These are phyloP conservation scores for Penicillium janthinellum DNA, from an alignment of 2,329 filamentous ascomycete species.

Conservation along the genomic window DNA sequence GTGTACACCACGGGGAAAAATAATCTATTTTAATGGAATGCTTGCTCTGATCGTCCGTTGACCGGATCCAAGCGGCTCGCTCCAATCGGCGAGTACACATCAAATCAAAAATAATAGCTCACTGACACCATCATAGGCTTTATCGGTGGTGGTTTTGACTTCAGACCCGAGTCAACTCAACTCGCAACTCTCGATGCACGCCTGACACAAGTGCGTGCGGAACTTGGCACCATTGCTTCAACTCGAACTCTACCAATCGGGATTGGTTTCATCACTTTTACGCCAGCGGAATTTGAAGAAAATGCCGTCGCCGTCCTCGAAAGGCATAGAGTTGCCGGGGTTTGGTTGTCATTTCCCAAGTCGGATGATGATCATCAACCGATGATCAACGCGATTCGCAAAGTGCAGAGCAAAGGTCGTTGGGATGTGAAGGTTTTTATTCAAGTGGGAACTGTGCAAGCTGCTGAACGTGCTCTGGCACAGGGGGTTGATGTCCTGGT, in stretches of 20 bases:
- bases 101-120: neutral
- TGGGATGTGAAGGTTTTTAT: conserved; percentile 56
- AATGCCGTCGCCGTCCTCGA: conserved; percentile 54
- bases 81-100: too few species aligned
- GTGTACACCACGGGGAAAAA: neutral
- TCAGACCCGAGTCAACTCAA: conserved; percentile 17
- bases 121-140: conserved; percentile 15
- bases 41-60: neutral
- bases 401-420: conserved; percentile 35
- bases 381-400: conserved; percentile 31
- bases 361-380: conserved; percentile 41
- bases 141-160: conserved; percentile 26
- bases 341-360: conserved; percentile 68
- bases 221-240: conserved; percentile 5
- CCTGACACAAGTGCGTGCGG: conserved; percentile 12
- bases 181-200: conserved; percentile 18
- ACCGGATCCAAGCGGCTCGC: neutral
- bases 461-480: conserved; percentile 54
- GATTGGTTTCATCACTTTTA: conserved; percentile 64
- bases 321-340: conserved; percentile 58
- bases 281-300: conserved; percentile 26
- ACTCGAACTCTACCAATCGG: conserved; percentile 52
- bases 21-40: neutral
- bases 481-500: conserved; percentile 61
- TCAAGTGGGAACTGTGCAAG: conserved; percentile 62